Conservation (phyloP, 352 stramenopile species). For the Globisporangium mamillatum region DNA sequence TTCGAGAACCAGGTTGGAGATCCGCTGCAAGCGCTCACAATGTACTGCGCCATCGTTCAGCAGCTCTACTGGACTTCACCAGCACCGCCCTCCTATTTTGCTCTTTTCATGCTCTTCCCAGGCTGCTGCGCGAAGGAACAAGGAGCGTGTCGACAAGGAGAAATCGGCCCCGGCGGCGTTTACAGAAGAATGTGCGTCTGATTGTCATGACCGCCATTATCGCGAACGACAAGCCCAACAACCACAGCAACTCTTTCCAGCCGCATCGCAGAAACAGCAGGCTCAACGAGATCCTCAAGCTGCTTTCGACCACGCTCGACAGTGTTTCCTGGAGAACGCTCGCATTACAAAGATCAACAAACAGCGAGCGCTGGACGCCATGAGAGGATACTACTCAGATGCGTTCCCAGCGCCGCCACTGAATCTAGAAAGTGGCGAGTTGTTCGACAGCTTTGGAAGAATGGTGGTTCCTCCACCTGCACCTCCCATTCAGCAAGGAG, state of each 20-base stretch:
- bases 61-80: neutral
- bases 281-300: neutral
- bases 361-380: constrained; percentile 23
- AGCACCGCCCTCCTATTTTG: neutral
- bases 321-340: constrained; percentile 27
- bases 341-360: constrained; percentile 28
- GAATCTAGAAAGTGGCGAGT: neutral
- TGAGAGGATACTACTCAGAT: neutral
- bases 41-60: neutral
- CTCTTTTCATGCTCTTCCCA: too few species aligned
- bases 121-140: constrained; percentile 51
- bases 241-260: neutral
- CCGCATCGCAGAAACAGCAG: neutral
- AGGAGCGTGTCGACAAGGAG: constrained; percentile 51
- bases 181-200: constrained; percentile 11
- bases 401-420: neutral
- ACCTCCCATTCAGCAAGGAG: neutral
- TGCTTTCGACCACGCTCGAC: constrained; percentile 10
- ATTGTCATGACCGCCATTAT: neutral
- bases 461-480: neutral
- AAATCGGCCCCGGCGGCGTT: constrained; percentile 26
- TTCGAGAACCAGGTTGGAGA: constrained; percentile 61
- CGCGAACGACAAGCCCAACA: neutral
- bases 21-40: neutral
- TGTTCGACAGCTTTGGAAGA: neutral